phyloP scores from a whole-genome alignment of 148 eudicot genomes.

The Chenopodium suecicum region DNA sequence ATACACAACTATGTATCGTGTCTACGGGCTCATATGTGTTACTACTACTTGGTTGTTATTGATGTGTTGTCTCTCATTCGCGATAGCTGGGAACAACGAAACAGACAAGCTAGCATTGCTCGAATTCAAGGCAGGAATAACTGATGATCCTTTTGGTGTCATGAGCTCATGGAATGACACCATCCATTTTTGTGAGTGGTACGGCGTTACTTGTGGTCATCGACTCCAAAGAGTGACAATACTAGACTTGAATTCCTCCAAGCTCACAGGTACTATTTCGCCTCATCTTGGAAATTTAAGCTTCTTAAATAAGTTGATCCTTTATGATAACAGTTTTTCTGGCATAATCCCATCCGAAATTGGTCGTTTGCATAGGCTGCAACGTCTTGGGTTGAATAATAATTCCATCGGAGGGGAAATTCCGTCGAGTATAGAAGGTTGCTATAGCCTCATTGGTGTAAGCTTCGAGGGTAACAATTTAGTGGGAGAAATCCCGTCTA shows the following conservation, averaged over 20 bases:
- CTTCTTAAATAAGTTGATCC: neutral
- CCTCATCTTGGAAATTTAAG: constrained; percentile 25
- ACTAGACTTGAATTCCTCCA: constrained; percentile 1
- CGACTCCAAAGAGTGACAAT: neutral
- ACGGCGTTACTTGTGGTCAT: constrained; percentile 14
- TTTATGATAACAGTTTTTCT: constrained; percentile 15
- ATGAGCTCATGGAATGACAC: constrained; percentile 27
- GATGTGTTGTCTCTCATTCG: neutral
- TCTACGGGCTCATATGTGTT: neutral
- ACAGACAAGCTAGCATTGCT: constrained; percentile 7
- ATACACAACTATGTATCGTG: no score
- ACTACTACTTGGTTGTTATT: neutral
- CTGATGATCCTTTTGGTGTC: constrained; percentile 3
- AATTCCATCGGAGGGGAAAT: constrained; percentile 22
- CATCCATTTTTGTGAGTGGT: constrained; percentile 18
- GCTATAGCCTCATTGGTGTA: constrained; percentile 5
- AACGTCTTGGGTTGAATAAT: neutral
- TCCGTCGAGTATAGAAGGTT: constrained; percentile 17
- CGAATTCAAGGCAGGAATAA: constrained; percentile 14
- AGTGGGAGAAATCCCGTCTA: constrained; percentile 25
- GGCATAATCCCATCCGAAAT: neutral
- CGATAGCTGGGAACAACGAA: constrained; percentile 3
- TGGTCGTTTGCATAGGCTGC: no score
- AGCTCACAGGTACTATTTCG: constrained; percentile 19
- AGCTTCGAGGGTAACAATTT: constrained; percentile 10